Conservation (phyloP, 176 grass and related monocot genomes). For the Oryza meridionalis region DNA sequence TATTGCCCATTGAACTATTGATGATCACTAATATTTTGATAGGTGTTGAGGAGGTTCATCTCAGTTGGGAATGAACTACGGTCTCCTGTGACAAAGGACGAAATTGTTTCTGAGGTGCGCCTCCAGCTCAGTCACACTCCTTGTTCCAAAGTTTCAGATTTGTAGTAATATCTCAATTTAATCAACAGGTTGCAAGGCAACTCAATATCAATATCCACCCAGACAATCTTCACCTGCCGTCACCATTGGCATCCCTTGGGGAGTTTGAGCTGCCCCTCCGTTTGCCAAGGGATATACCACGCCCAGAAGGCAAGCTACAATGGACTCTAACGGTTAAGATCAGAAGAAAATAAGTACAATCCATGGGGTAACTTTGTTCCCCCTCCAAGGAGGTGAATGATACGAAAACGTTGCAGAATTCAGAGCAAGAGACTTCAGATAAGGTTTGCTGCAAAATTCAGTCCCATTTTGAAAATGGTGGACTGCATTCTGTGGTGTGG, state of each 20-base stretch:
- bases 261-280: constrained; percentile 88
- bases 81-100: constrained; percentile 74
- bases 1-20: constrained; percentile 11
- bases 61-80: constrained; percentile 65
- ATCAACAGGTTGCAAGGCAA: constrained; percentile 74
- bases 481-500: neutral
- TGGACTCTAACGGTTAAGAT: constrained; percentile 90
- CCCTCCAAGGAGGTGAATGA: neutral
- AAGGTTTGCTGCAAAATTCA: neutral
- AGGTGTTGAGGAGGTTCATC: constrained; percentile 84
- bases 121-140: neutral
- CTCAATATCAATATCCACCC: constrained; percentile 76
- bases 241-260: constrained; percentile 62
- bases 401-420: neutral
- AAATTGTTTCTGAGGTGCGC: constrained; percentile 80
- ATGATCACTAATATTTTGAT: constrained; percentile 21
- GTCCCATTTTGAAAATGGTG: neutral
- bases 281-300: constrained; percentile 77
- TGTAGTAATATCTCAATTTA: constrained; percentile 14
- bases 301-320: constrained; percentile 80
- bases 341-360: constrained; percentile 59
- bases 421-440: neutral
- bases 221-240: constrained; percentile 76
- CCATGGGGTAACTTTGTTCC: neutral
- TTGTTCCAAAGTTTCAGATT: neutral